Percentiles rank a stretch among this genome's conserved stretches.
Conservation (phyloP, 2,329 filamentous ascomycete genomes). For the Tolypocladium inflatum region DNA sequence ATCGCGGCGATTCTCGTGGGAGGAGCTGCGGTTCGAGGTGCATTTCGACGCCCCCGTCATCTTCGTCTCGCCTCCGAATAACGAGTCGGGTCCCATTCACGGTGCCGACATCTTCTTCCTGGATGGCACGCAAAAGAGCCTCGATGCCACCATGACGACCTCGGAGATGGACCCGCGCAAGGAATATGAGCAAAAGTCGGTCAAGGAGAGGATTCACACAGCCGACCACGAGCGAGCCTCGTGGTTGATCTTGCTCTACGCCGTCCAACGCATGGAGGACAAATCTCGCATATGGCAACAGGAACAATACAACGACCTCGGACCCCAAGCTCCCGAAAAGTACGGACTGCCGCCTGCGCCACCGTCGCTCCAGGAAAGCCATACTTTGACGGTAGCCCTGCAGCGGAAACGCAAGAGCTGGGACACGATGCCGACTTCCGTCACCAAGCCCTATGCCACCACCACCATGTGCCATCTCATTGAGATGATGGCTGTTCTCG, state of each 20-base stretch:
- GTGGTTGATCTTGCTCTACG: conserved; percentile 41
- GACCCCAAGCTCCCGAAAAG: conserved; percentile 9
- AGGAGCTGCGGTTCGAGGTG: conserved; percentile 40
- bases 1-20: conserved; percentile 27
- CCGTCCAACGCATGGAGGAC: conserved; percentile 39
- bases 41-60: conserved; percentile 40
- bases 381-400: conserved; percentile 34
- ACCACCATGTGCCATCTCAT: conserved; percentile 46
- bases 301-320: conserved; percentile 16
- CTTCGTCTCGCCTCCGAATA: conserved; percentile 34
- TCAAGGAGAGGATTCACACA: conserved; percentile 35
- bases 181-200: conserved; percentile 13
- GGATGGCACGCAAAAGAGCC: conserved; percentile 26
- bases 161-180: conserved; percentile 18
- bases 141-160: conserved; percentile 22
- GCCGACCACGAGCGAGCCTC: conserved; percentile 47
- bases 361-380: conserved; percentile 16
- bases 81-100: conserved; percentile 25
- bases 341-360: conserved; percentile 13
- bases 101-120: conserved; percentile 25
- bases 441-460: conserved; percentile 41
- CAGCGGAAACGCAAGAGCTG: conserved; percentile 38
- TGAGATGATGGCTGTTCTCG: conserved; percentile 43
- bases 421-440: conserved; percentile 39
- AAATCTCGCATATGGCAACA: conserved; percentile 38